Evolutionary conservation across 2,329 filamentous ascomycete genomes (phyloP), one percentile per base, ranked within the genome.

Genomic region (Alternaria brassicicola): DNA sequence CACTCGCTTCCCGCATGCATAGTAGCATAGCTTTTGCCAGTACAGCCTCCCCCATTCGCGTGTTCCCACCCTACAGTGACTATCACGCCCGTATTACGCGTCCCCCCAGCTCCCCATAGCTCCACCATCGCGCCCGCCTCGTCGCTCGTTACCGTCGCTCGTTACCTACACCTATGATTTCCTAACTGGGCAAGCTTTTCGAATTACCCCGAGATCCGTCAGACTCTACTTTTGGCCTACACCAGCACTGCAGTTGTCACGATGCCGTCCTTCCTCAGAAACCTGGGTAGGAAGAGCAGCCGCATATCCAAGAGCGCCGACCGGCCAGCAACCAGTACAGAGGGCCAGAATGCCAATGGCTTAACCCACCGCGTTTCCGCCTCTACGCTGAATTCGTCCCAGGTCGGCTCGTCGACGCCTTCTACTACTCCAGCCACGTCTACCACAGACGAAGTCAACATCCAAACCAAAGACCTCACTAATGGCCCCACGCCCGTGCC

Each of bases 251-350:
- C 51, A 62, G 51, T 60, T 55, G 45, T 54, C 26, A 60, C 48
- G 43, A 82, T 82, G 80, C 80, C 80, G 73, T 81, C 88, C 41
- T 91, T 96, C 73, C 83, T 95, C 70, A 91, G 87, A 78, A 88
- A 89, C 72, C 79, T 96, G 55, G 89, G 91, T 68, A 87, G 91
- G 68, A 88, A 89, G 68, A 95, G 91, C 55, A 69, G 66, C 53
- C 89, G 84, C 76, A 85, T 88, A 60, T 93, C 88, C 78, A 87
- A 85, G 63, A 49, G 61, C 26, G 56, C 48, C 52, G 63, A 61
- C 43, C 63, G 55, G 49, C 59, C 59, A 21, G 46, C 38, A 17
- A 67, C 67, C 46, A 60, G 61, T 33, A 46, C 65, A 21, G 66
- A 64, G 17, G 63, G 59, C 15, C 64, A 70, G 35, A 62, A 64